Percentiles rank a stretch among this genome's conserved stretches.
phyloP scores from a whole-genome alignment of 78 protist genomes.

The Monocercomonoides exilis region DNA sequence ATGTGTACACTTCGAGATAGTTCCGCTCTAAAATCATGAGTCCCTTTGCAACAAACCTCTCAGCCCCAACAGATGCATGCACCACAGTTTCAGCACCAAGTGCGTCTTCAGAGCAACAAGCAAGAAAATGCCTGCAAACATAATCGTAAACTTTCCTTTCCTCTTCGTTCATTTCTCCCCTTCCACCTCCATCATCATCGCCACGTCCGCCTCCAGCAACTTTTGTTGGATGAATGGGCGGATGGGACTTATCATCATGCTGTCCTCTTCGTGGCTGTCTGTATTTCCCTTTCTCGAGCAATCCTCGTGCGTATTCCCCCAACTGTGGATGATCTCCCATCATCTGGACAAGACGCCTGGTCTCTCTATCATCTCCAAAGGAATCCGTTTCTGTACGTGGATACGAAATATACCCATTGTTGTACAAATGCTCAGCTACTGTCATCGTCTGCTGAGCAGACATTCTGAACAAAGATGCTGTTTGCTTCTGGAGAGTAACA shows the following conservation, averaged over 20 bases:
- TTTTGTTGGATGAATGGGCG: conserved; percentile 93
- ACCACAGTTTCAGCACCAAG: conserved; percentile 70
- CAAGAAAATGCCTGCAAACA: conserved; percentile 85
- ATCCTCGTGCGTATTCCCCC: conserved; percentile 55
- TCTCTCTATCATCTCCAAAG: conserved; percentile 24
- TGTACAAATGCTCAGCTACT: conserved; percentile 81
- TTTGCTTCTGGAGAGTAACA: conserved; percentile 76
- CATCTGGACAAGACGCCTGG: not conserved
- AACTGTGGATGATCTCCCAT: conserved; percentile 24
- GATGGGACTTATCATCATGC: conserved; percentile 88
- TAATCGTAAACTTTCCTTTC: conserved; percentile 64
- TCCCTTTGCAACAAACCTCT: conserved; percentile 50
- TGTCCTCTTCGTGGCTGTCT: conserved; percentile 69
- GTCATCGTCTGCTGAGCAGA: conserved; percentile 43
- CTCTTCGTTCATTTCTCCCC: conserved; percentile 23
- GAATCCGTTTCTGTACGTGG: conserved; percentile 96
- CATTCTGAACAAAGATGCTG: conserved; percentile 58
- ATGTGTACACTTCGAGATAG: conserved; percentile 60
- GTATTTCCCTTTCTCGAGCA: conserved; percentile 43
- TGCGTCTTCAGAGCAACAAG: conserved; percentile 83
- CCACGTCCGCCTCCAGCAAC: not conserved
- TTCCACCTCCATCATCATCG: not conserved
- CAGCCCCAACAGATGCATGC: conserved; percentile 50
- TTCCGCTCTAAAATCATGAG: conserved; percentile 49
- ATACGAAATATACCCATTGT: conserved; percentile 73